phyloP scores from a whole-genome alignment of 192 early-diverging fungal genomes.

The Coemansia sp. region DNA sequence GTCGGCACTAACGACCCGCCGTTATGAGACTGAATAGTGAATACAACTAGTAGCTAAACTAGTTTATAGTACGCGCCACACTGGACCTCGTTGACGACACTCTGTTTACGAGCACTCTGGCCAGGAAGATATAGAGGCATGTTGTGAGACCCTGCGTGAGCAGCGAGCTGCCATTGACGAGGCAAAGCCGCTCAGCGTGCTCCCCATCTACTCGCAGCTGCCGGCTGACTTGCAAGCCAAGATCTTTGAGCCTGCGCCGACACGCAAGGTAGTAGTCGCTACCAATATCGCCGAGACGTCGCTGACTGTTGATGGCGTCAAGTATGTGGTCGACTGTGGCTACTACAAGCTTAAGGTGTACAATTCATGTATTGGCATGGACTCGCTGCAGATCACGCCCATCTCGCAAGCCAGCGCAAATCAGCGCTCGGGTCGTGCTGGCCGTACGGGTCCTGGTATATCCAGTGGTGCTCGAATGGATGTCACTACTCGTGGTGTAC shows the following conservation, averaged over 20 bases:
- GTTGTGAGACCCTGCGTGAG: constrained; percentile 69
- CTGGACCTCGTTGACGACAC: constrained; percentile 97
- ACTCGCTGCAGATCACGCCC: constrained; percentile 89
- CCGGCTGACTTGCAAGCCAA: constrained; percentile 93
- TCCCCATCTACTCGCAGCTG: constrained; percentile 93
- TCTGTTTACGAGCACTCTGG: constrained; percentile 87
- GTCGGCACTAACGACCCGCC: constrained; percentile 94
- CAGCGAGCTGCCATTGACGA: constrained; percentile 64
- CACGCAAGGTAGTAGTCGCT: constrained; percentile 90
- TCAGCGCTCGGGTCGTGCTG: constrained; percentile 96
- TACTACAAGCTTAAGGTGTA: constrained; percentile 97
- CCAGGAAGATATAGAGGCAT: constrained; percentile 97
- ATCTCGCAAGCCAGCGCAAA: constrained; percentile 92
- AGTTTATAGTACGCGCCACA: constrained; percentile 95
- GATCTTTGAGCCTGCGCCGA: constrained; percentile 91
- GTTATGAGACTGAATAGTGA: constrained; percentile 87
- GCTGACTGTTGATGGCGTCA: constrained; percentile 96
- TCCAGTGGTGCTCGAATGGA: too few relatives aligned
- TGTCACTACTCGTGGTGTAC: too few relatives aligned
- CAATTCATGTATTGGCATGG: constrained; percentile 97
- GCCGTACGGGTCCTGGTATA: constrained; percentile 93
- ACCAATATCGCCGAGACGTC: constrained; percentile 99
- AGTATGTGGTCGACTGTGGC: constrained; percentile 94
- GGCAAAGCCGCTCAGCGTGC: constrained; percentile 83
- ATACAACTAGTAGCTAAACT: constrained; percentile 75